Percentiles rank a stretch among this genome's conserved stretches.
phyloP scores from a whole-genome alignment of 2,329 filamentous ascomycete genomes.

The Fusarium sp. region DNA sequence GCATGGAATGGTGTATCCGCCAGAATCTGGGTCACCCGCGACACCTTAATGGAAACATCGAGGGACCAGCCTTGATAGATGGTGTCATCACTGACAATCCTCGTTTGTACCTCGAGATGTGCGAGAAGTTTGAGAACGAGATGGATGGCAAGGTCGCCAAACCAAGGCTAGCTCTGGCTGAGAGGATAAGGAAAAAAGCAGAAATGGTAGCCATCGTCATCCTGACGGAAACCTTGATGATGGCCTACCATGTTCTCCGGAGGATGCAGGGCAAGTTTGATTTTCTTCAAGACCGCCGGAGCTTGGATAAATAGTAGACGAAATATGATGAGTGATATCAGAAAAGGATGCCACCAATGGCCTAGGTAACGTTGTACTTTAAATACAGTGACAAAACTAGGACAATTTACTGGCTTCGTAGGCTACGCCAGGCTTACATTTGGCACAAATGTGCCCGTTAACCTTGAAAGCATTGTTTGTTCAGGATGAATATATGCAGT shows the following conservation, averaged over 20 bases:
- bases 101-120: constrained; percentile 72
- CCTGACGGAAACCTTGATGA: constrained; percentile 37
- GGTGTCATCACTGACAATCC: constrained; percentile 91
- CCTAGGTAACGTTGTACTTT: not conserved
- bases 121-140: constrained; percentile 55
- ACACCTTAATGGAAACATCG: not conserved
- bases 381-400: not conserved
- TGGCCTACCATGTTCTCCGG: constrained; percentile 42
- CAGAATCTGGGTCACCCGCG: constrained; percentile 53
- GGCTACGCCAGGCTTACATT: not conserved
- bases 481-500: not conserved
- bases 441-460: not conserved
- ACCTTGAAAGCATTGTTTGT: not conserved
- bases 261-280: constrained; percentile 47
- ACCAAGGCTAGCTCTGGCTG: constrained; percentile 18
- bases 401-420: not conserved
- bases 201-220: constrained; percentile 35
- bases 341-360: not conserved
- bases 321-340: not conserved
- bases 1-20: constrained; percentile 84
- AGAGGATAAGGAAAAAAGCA: constrained; percentile 25
- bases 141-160: constrained; percentile 43
- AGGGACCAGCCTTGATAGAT: constrained; percentile 64
- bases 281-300: constrained; percentile 39
- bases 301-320: constrained; percentile 29